Conservation (phyloP, 169 alveolate species). For the Plasmodium gallinaceum region DNA sequence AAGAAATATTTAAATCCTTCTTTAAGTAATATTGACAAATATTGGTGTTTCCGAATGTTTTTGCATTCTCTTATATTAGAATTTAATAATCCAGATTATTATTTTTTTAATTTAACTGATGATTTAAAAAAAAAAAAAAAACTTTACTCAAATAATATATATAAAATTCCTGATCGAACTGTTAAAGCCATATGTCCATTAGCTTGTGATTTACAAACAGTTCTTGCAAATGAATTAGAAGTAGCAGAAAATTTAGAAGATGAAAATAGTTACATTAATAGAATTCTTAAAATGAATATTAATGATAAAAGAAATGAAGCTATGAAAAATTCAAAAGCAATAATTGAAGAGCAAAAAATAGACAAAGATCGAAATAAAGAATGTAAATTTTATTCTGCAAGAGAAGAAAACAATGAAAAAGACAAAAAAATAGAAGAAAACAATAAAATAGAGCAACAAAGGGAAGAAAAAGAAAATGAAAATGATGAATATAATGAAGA, state of each 20-base stretch:
- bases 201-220: slow-evolving; percentile 79
- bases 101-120: slow-evolving; percentile 42
- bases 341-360: slow-evolving; percentile 15
- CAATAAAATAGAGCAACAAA: not conserved
- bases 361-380: not conserved
- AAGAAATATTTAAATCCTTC: slow-evolving; percentile 79
- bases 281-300: slow-evolving; percentile 63
- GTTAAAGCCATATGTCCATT: slow-evolving; percentile 81
- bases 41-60: slow-evolving; percentile 85
- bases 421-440: not conserved
- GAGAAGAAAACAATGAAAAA: slow-evolving; percentile 13
- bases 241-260: slow-evolving; percentile 76
- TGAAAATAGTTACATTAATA: slow-evolving; percentile 68
- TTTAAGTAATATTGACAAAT: slow-evolving; percentile 76
- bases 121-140: slow-evolving; percentile 64
- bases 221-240: slow-evolving; percentile 44
- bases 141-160: slow-evolving; percentile 5
- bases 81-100: slow-evolving; percentile 80
- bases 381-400: not conserved
- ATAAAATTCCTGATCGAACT: slow-evolving; percentile 73
- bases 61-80: slow-evolving; percentile 81
- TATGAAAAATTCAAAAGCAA: slow-evolving; percentile 61
- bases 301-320: slow-evolving; percentile 76
- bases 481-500: not conserved
- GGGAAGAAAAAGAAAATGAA: not conserved